phyloP scores from a whole-genome alignment of 2,329 filamentous ascomycete species.

The Bipolaris victoriae region DNA sequence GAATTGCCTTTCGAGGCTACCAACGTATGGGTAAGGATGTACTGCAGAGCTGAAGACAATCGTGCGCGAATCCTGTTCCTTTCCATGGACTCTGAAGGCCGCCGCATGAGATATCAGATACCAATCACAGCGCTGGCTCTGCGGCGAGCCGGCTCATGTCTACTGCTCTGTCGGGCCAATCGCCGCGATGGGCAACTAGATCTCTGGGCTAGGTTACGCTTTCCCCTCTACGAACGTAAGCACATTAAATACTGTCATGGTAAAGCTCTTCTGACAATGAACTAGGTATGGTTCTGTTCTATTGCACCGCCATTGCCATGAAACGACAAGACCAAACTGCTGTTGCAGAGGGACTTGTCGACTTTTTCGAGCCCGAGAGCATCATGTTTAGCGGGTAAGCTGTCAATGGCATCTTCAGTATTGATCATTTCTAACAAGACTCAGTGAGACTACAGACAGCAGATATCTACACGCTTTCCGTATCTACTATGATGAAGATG shows the following conservation, averaged over 20 bases:
- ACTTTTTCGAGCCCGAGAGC: conserved; percentile 56
- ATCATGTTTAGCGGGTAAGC: conserved; percentile 59
- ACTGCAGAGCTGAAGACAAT: conserved; percentile 58
- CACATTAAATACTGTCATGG: background rate
- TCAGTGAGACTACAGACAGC: conserved; percentile 59
- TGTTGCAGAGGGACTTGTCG: conserved; percentile 51
- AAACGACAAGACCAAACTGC: conserved; percentile 60
- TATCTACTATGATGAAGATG: conserved; percentile 59
- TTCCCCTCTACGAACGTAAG: conserved; percentile 61
- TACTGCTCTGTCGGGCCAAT: conserved; percentile 51
- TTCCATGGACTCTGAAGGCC: conserved; percentile 49
- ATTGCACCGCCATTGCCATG: conserved; percentile 62
- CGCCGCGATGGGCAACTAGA: conserved; percentile 51
- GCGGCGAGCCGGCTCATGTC: conserved; percentile 48
- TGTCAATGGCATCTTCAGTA: background rate
- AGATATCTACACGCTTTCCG: conserved; percentile 61
- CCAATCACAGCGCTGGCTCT: conserved; percentile 57
- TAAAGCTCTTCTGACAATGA: conserved; percentile 3
- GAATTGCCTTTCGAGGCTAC: conserved; percentile 56
- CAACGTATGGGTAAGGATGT: conserved; percentile 57
- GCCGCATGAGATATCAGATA: conserved; percentile 55
- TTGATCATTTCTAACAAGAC: conserved; percentile 16
- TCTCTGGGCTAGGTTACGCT: conserved; percentile 62
- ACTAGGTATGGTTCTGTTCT: conserved; percentile 63
- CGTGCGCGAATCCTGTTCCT: conserved; percentile 62